These are phyloP conservation scores for Casuarina cunninghamiana DNA, from an alignment of 306 rosid species.

Conservation along the genomic window DNA sequence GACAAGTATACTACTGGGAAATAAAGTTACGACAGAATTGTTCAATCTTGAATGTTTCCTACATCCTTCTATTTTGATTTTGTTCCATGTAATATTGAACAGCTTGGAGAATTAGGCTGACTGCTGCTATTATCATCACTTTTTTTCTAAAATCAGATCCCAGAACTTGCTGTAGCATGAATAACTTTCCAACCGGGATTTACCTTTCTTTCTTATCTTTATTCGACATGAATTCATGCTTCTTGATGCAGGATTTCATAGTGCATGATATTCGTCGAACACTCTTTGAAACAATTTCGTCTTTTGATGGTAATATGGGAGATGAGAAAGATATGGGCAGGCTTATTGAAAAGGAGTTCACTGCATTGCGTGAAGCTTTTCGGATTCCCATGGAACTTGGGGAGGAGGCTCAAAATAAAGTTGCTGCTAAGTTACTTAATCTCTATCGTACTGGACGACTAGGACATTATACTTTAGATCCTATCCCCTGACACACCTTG, in stretches of 20 bases:
- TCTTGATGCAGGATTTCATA: conserved; percentile 50
- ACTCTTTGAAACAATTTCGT: conserved; percentile 55
- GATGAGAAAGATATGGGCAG: conserved; percentile 41
- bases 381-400: conserved; percentile 40
- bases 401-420: conserved; percentile 46
- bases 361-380: conserved; percentile 49
- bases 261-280: conserved; percentile 58
- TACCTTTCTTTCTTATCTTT: not conserved
- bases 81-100: no score
- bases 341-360: conserved; percentile 52
- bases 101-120: no score
- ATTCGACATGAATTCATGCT: not conserved
- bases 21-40: no score
- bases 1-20: no score
- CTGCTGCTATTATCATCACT: no score
- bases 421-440: conserved; percentile 62
- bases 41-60: no score
- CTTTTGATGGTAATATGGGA: conserved; percentile 46
- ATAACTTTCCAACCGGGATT: not conserved
- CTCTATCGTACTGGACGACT: conserved; percentile 83
- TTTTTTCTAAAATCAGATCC: not conserved
- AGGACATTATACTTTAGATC: conserved; percentile 69
- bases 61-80: no score
- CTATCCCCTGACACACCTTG: conserved; percentile 28
- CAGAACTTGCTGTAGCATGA: not conserved